Evolutionary conservation across 1,139 yeast species (phyloP), one percentile per base, ranked within the genome.

Genomic region (Yamadazyma dendronema): DNA sequence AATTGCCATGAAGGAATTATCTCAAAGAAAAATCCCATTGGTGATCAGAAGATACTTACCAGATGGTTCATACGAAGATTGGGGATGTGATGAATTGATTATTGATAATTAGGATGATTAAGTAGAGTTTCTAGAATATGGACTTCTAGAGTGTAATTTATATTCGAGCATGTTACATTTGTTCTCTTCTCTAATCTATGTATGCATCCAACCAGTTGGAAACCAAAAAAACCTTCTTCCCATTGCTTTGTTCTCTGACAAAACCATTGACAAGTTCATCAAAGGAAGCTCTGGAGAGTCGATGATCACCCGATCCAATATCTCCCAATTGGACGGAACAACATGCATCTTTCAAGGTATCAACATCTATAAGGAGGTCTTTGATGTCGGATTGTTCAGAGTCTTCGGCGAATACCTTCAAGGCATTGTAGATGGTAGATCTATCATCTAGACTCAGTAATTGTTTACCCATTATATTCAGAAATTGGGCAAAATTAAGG

Each of bases 81-180:
- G 98, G 98, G 95, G 96, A 34, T 94, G 96, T 57, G 97, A 92
- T 62, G 99, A 92, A 67, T 77, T 92, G 56, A 89, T 92, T 58
- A 87, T 89, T 44, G 97, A 92, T 60, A 84, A 79, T 54, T 83
- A 68, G 42, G 10, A 27, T 14, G n/a, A n/a, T n/a, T n/a, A n/a
- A n/a, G 7, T 21, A 7, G 9, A 21, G 10, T n/a, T 21, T 21
- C 23, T 21, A 24, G 6, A 12, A 24, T 19, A 19, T n/a, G 22
- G 22, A 19, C 9, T 7, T 19, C 9, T 24, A 12, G 13, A 24
- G 12, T 24, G 13, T 12, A 24, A 24, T 24, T 13, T 26, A 26
- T 13, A 26, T 14, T 26, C 8, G 16, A n/a, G n/a, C n/a, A n/a
- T n/a, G n/a, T n/a, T n/a, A n/a, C n/a, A n/a, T n/a, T n/a, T n/a